A percentile compares a stretch with the other conserved stretches of the same genome.
phyloP scores from a whole-genome alignment of 73 alveolate species.

The Symbiodinium pilosum region DNA sequence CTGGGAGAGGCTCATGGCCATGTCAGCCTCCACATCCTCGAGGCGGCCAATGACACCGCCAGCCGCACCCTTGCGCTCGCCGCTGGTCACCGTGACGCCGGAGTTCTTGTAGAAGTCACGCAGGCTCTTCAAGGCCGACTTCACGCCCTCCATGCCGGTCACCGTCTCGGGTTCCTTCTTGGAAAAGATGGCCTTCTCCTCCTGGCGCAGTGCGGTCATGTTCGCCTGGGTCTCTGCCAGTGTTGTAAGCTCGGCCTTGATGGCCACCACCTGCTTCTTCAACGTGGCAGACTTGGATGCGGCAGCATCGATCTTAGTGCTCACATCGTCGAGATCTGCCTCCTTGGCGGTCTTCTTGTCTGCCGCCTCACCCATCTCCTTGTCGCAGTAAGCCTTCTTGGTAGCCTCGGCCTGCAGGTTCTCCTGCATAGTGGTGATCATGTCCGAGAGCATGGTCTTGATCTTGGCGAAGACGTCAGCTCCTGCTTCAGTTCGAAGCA shows the following conservation, averaged over 20 bases:
- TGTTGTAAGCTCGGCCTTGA: slow-evolving; percentile 43
- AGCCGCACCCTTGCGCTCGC: slow-evolving; percentile 92
- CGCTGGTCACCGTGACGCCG: slow-evolving; percentile 88
- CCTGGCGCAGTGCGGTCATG: too few species aligned
- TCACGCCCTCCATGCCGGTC: slow-evolving; percentile 92
- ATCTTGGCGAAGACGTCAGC: slow-evolving; percentile 77
- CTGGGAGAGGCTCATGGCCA: background rate
- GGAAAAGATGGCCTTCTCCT: slow-evolving; percentile 14
- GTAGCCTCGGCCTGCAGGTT: slow-evolving; percentile 74
- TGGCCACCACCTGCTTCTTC: slow-evolving; percentile 73
- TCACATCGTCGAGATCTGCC: background rate
- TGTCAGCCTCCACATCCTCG: background rate
- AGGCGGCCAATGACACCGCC: slow-evolving; percentile 9
- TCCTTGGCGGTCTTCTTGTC: slow-evolving; percentile 66
- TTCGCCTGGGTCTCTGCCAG: slow-evolving; percentile 85
- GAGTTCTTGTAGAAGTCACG: slow-evolving; percentile 79
- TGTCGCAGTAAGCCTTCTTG: slow-evolving; percentile 78
- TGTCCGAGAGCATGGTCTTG: slow-evolving; percentile 74
- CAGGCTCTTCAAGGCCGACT: slow-evolving; percentile 40
- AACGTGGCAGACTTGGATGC: slow-evolving; percentile 68
- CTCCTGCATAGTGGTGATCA: slow-evolving; percentile 84
- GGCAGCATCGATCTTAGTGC: slow-evolving; percentile 75
- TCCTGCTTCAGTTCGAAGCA: slow-evolving; percentile 57
- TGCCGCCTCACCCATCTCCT: slow-evolving; percentile 74
- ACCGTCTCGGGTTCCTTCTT: slow-evolving; percentile 81